Conservation (phyloP, 2,329 filamentous ascomycete species). For the Escovopsis sp. region DNA sequence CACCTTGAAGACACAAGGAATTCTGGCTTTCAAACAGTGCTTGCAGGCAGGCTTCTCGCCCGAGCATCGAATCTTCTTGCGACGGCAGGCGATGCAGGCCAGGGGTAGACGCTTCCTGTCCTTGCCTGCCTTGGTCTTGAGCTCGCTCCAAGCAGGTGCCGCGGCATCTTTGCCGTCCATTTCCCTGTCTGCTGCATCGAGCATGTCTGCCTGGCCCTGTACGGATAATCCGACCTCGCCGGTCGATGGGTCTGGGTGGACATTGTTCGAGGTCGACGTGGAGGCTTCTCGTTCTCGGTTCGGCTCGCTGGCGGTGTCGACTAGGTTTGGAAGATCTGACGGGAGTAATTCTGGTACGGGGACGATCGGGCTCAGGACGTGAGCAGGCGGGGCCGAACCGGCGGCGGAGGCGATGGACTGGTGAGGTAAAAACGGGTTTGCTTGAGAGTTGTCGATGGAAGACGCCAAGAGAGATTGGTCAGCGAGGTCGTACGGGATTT, state of each 20-base stretch:
- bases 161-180: conserved; percentile 45
- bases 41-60: conserved; percentile 97
- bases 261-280: conserved; percentile 20
- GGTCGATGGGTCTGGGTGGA: conserved; percentile 36
- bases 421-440: conserved; percentile 22
- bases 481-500: conserved; percentile 30
- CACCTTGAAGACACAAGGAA: conserved; percentile 95
- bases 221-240: conserved; percentile 45
- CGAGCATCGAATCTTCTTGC: conserved; percentile 96
- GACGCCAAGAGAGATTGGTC: conserved; percentile 14
- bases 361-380: conserved; percentile 8
- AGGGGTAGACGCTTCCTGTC: conserved; percentile 85
- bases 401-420: conserved; percentile 3
- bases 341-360: conserved; percentile 9
- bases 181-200: conserved; percentile 35
- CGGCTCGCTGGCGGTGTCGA: conserved; percentile 30
- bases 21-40: conserved; percentile 81
- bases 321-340: conserved; percentile 13
- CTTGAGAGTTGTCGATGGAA: conserved; percentile 15
- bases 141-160: conserved; percentile 60
- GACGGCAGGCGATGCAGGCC: conserved; percentile 86
- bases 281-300: conserved; percentile 29
- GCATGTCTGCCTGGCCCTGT: conserved; percentile 32
- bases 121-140: conserved; percentile 87
- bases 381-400: conserved; percentile 8